Percentiles rank a stretch among this genome's conserved stretches.
Evolutionary conservation across 805 yeast species (phyloP).

Genomic region (Schwanniomyces polymorphus): DNA sequence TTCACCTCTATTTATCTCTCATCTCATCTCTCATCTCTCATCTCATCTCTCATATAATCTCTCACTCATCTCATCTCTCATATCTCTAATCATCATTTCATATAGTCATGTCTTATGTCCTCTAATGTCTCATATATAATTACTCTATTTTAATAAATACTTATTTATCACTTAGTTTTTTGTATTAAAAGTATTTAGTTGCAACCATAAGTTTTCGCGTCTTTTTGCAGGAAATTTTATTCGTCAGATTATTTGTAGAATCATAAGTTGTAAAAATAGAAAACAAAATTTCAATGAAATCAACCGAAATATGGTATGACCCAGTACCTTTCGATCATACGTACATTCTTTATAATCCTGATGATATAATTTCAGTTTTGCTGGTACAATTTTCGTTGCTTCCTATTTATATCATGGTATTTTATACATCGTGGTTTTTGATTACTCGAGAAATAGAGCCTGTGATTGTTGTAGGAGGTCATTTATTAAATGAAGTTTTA

Average conservation of each 20-base stretch:
- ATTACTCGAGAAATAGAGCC: slow-evolving; percentile 84
- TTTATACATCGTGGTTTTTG: slow-evolving; percentile 82
- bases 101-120: slow-evolving; percentile 9
- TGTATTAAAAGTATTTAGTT: neutral
- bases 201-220: neutral
- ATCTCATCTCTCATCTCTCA: slow-evolving; percentile 3
- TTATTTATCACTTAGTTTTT: neutral
- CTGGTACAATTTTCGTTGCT: slow-evolving; percentile 74
- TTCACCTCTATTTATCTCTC: slow-evolving; percentile 8
- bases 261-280: neutral
- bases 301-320: slow-evolving; percentile 12
- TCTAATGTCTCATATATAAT: slow-evolving; percentile 9
- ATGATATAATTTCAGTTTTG: slow-evolving; percentile 56
- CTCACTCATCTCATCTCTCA: slow-evolving; percentile 4
- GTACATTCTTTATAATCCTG: slow-evolving; percentile 73
- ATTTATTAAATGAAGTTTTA: slow-evolving; percentile 69
- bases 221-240: neutral
- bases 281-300: neutral
- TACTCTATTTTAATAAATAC: neutral
- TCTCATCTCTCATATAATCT: slow-evolving; percentile 3
- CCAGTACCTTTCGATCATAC: slow-evolving; percentile 82
- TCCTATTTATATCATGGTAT: slow-evolving; percentile 77
- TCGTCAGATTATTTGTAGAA: neutral
- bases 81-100: slow-evolving; percentile 1
- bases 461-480: slow-evolving; percentile 81